phyloP scores from a whole-genome alignment of 257 asterid genomes.

The Hygrophila difformis region DNA sequence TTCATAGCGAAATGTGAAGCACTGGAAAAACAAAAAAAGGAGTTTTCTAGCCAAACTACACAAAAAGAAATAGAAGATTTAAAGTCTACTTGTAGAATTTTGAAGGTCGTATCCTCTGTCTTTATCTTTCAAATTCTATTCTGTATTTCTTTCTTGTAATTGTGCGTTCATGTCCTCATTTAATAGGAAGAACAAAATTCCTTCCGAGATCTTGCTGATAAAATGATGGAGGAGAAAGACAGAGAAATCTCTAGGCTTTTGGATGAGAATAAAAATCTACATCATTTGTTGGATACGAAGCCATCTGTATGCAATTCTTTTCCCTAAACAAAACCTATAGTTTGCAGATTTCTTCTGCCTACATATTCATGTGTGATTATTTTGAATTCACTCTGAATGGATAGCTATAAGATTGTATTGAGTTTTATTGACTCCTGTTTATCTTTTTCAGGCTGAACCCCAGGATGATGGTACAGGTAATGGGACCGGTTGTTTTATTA shows the following conservation, averaged over 20 bases:
- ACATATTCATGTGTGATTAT: conserved; percentile 2
- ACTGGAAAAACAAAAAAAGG: conserved; percentile 53
- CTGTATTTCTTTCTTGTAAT: conserved; percentile 15
- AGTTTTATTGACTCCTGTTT: conserved; percentile 23
- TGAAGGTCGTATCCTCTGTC: conserved; percentile 50
- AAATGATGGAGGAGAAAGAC: conserved; percentile 95
- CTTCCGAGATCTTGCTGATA: conserved; percentile 96
- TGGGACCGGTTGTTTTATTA: conserved; percentile 1
- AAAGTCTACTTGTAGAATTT: conserved; percentile 39
- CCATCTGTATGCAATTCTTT: conserved; percentile 44
- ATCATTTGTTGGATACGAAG: conserved; percentile 55
- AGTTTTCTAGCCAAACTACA: conserved; percentile 32
- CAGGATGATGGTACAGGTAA: conserved; percentile 52
- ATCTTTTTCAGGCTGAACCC: conserved; percentile 48
- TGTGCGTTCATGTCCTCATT: conserved; percentile 14
- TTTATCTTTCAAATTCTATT: conserved; percentile 13
- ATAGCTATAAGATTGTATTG: conserved; percentile 17
- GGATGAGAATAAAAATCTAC: conserved; percentile 69
- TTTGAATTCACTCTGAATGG: conserved; percentile 3
- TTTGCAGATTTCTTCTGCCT: conserved; percentile 10
- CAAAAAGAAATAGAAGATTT: conserved; percentile 66
- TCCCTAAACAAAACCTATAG: conserved; percentile 15
- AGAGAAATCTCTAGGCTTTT: conserved; percentile 72
- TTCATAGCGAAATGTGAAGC: conserved; percentile 75
- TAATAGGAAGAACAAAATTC: conserved; percentile 73